Base-by-base conservation (phyloP, 2,329 filamentous ascomycete genomes). In the Fusarium poae region DNA sequence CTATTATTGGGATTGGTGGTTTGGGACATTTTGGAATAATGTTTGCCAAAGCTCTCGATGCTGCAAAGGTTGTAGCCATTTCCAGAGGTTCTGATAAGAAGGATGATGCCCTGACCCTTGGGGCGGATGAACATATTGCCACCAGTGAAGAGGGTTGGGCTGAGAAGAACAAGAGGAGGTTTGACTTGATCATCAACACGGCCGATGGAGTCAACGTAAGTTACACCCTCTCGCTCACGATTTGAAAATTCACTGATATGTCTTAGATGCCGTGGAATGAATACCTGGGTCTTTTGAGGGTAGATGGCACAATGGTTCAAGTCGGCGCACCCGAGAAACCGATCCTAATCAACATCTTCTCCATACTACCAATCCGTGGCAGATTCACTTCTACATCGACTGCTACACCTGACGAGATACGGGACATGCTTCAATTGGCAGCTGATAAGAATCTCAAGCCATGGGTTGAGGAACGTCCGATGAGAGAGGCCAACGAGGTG, bases 141-240 rank as follows among this genome's bases (percentile, higher is more conserved):
- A 88, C 86, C 0, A 76, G 78, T n/a, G 80, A 83, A 51, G 61
- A 67, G 10, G 80, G 81, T 68, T 89, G 87, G 86, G 82, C 83
- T 48, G 78, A 79, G 67, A 79, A 79, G 37, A 83, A 89, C 68
- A 72, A 77, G 62, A 82, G 85, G 76, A 86, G 84, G 0, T 91
- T 93, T 66, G 91, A 94, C 79, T 82, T 93, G 51, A 91, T 93
- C 74, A 77, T 93, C 79, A 91, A 88, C 81, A 90, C 88, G 4
- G 89, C 90, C 57, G 46, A 50, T 2, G 32, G 32, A 16, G 15
- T 23, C 5, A 50, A 50, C 23, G 32, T 37, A 37, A 27, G 30
- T 8, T 3, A 10, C 2, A 7, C 11, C 2, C 9, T 4, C 29
- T 11, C 13, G 7, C 2, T 2, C 1, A 2, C 12, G 2, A 5